Conservation (phyloP, 2,329 filamentous ascomycete genomes). For the Mariannaea elegans region DNA sequence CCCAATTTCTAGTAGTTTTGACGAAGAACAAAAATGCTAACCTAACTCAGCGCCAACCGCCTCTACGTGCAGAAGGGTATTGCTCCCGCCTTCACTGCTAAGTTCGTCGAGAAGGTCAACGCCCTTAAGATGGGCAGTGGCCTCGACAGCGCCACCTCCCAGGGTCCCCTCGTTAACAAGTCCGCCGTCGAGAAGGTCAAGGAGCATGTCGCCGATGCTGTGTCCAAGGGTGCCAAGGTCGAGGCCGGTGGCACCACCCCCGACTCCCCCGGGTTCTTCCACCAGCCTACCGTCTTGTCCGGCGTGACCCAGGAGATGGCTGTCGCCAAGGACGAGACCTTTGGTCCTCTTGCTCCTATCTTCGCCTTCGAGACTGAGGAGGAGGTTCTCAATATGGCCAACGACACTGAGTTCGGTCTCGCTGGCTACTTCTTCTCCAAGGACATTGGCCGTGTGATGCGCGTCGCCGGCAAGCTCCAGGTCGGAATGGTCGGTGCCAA, state of each 20-base stretch:
- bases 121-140: slow-evolving; percentile 41
- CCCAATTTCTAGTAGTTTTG: not conserved
- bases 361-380: slow-evolving; percentile 48
- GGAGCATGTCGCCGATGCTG: slow-evolving; percentile 68
- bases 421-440: slow-evolving; percentile 47
- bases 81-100: slow-evolving; percentile 41
- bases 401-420: slow-evolving; percentile 51
- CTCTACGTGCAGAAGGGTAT: slow-evolving; percentile 47
- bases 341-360: slow-evolving; percentile 43
- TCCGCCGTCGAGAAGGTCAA: slow-evolving; percentile 70
- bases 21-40: not conserved
- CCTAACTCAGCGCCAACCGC: slow-evolving; percentile 44
- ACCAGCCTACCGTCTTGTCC: slow-evolving; percentile 75
- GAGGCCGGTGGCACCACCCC: slow-evolving; percentile 66
- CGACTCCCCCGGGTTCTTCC: slow-evolving; percentile 73
- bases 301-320: slow-evolving; percentile 51
- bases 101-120: slow-evolving; percentile 42
- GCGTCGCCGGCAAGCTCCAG: slow-evolving; percentile 64
- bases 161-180: slow-evolving; percentile 65
- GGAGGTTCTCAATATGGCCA: slow-evolving; percentile 49
- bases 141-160: slow-evolving; percentile 37
- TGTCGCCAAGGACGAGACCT: slow-evolving; percentile 44
- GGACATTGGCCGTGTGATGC: slow-evolving; percentile 48
- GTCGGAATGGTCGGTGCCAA: slow-evolving; percentile 72
- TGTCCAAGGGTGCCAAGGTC: slow-evolving; percentile 66